Conservation (phyloP, 2,329 filamentous ascomycete species). For the Neonectria magnoliae region DNA sequence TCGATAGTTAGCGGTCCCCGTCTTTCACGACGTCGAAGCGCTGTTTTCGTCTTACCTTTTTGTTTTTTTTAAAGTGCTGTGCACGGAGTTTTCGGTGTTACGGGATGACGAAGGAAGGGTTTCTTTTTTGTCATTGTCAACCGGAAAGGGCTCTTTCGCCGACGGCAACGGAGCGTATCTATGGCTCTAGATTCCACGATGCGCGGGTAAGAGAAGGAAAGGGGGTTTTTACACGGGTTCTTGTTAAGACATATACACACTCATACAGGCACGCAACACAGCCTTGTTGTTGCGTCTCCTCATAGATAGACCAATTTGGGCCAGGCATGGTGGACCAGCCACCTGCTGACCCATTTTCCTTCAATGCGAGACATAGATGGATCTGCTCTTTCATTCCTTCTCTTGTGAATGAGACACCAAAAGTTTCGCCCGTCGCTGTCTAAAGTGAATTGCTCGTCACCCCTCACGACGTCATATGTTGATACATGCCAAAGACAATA, state of each 20-base stretch:
- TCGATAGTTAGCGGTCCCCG: not conserved
- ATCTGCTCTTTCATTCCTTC: not conserved
- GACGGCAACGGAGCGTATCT: slow-evolving; percentile 11
- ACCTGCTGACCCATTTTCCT: not conserved
- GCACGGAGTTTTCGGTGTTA: slow-evolving; percentile 40
- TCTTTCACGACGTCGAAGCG: slow-evolving; percentile 14
- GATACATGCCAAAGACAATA: not conserved
- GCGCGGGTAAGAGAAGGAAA: slow-evolving; percentile 1
- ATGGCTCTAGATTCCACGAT: slow-evolving; percentile 15
- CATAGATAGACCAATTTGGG: slow-evolving; percentile 14
- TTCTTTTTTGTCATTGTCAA: slow-evolving; percentile 18
- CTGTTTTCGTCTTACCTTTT: slow-evolving; percentile 2
- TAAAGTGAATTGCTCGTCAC: not conserved
- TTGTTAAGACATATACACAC: slow-evolving; percentile 4
- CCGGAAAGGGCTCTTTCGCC: slow-evolving; percentile 7
- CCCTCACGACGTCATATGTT: slow-evolving; percentile 2
- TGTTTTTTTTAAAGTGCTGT: slow-evolving; percentile 9
- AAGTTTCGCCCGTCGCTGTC: not conserved
- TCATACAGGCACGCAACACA: slow-evolving; percentile 1
- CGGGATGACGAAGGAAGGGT: slow-evolving; percentile 11
- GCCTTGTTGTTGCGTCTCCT: not conserved
- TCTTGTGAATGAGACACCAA: not conserved
- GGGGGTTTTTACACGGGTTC: slow-evolving; percentile 1
- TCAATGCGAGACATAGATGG: slow-evolving; percentile 15
- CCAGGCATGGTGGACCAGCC: slow-evolving; percentile 2